Evolutionary conservation across 139 green algal species (phyloP).

Genomic region (Medakamo hakoo): DNA sequence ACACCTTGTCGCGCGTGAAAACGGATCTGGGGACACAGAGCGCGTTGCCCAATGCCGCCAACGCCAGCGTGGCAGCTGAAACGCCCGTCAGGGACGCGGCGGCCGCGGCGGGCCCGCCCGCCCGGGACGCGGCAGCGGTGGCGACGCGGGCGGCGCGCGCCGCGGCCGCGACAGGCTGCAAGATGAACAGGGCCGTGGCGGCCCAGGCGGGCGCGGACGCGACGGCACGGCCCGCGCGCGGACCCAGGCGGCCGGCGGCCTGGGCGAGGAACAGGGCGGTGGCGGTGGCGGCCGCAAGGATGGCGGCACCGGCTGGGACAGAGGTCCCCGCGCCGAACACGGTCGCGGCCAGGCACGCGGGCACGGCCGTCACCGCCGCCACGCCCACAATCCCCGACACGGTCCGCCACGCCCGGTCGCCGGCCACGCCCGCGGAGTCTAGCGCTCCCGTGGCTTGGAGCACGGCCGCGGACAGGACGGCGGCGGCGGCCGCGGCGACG

Average conservation of each 20-base stretch:
- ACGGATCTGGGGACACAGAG: slow-evolving; percentile 80
- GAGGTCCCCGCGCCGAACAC: slow-evolving; percentile 2
- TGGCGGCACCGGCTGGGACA: neutral
- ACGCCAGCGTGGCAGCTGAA: slow-evolving; percentile 49
- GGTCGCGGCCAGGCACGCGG: slow-evolving; percentile 13
- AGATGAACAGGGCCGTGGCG: slow-evolving; percentile 56
- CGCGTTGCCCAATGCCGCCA: slow-evolving; percentile 64
- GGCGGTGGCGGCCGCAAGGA: too few species aligned
- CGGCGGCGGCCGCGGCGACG: neutral
- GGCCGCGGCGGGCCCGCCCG: neutral
- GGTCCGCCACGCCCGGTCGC: too few species aligned
- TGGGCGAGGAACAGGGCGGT: neutral
- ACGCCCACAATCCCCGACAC: too few species aligned
- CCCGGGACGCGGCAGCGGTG: too few species aligned
- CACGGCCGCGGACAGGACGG: neutral
- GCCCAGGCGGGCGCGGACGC: slow-evolving; percentile 49
- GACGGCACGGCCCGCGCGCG: too few species aligned
- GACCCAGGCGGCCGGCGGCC: neutral
- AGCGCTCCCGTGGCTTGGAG: too few species aligned
- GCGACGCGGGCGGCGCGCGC: neutral
- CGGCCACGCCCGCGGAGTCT: too few species aligned
- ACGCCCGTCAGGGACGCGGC: slow-evolving; percentile 33
- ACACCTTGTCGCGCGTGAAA: slow-evolving; percentile 58
- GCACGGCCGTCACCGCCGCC: slow-evolving; percentile 23
- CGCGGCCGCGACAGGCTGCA: slow-evolving; percentile 30